These are phyloP conservation scores for Fusarium azukiicola DNA, from an alignment of 2,329 filamentous ascomycete species.

Conservation along the genomic window DNA sequence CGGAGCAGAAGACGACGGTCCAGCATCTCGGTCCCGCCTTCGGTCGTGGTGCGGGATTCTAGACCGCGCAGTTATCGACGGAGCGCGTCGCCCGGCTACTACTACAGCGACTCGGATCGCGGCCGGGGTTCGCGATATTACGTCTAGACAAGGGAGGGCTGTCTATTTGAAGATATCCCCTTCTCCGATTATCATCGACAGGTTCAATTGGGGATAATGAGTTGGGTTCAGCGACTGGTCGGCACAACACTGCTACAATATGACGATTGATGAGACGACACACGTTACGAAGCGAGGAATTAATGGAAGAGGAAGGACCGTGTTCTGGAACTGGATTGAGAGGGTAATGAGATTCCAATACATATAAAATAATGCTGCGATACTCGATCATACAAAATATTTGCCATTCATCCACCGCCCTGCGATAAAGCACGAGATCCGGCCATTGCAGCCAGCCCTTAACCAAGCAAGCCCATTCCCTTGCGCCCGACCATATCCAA, in stretches of 20 bases:
- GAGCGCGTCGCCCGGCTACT: conserved; percentile 40
- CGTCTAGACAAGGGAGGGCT: conserved; percentile 20
- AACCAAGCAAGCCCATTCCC: not conserved
- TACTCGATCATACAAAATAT: too few species aligned
- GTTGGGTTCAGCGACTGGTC: not conserved
- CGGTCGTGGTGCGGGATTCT: conserved; percentile 47
- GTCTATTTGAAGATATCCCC: not conserved
- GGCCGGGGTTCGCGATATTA: conserved; percentile 42
- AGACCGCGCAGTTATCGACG: conserved; percentile 46
- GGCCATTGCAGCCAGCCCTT: too few species aligned
- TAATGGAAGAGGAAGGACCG: not conserved
- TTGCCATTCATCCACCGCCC: too few species aligned
- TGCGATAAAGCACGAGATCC: not conserved
- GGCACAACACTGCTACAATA: conserved; percentile 2
- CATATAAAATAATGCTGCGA: not conserved
- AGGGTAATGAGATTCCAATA: not conserved
- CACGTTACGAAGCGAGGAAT: conserved; percentile 5
- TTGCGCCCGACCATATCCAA: not conserved
- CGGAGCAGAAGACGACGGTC: conserved; percentile 50
- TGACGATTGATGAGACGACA: conserved; percentile 40
- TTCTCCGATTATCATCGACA: not conserved
- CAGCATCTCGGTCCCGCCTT: conserved; percentile 51
- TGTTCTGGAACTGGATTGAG: too few species aligned
- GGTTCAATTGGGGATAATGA: not conserved
- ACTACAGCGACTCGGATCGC: conserved; percentile 44